Evolutionary conservation across 2,329 filamentous ascomycete genomes (phyloP), one percentile per base, ranked within the genome.

Genomic region (Neodidymelliopsis sp.): DNA sequence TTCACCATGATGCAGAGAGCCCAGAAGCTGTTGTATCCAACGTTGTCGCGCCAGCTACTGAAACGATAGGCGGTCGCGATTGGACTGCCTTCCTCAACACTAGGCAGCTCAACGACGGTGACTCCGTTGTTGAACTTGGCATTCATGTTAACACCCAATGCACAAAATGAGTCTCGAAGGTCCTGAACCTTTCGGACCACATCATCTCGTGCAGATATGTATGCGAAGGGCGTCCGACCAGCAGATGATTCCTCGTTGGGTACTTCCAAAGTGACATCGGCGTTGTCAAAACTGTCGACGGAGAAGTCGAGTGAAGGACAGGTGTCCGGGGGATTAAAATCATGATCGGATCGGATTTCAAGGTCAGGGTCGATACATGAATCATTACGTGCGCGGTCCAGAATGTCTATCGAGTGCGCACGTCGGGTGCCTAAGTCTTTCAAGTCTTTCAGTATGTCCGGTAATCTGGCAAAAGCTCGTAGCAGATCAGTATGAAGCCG

Each of bases 1-100:
- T 69, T 70, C 7, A 59, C 57, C 16, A 69, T 36, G 34, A 71
- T 69, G 20, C 65, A 49, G 4, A 70, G 51, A 3, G 68, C 61
- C 66, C 67, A 69, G 49, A 60, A 66, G 41, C 63, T 67, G 51
- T 59, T 68, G 48, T 69, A 70, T 9, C 59, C 63, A 11, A 65
- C 65, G 29, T 67, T 62, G 13, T 67, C 62, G 31, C 66, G 63
- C 63, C 62, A 65, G 28, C 59, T 60, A 18, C 50, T 57, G 44
- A 71, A 70, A 45, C 66, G 63, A 31, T 67, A 69, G n/a, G 54
- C 33, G 7, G 57, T 63, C 6, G 54, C 38, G 5, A 69, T 52
- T 1, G 65, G 67, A 28, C 37, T 62, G 19, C 30, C 42, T 5
- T 47, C 36, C 43, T 65, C 61, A 16, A 51, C 51, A 2, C 60